Base-by-base conservation (phyloP, 768 basidiomycete species). In the Suillus subaureus region DNA sequence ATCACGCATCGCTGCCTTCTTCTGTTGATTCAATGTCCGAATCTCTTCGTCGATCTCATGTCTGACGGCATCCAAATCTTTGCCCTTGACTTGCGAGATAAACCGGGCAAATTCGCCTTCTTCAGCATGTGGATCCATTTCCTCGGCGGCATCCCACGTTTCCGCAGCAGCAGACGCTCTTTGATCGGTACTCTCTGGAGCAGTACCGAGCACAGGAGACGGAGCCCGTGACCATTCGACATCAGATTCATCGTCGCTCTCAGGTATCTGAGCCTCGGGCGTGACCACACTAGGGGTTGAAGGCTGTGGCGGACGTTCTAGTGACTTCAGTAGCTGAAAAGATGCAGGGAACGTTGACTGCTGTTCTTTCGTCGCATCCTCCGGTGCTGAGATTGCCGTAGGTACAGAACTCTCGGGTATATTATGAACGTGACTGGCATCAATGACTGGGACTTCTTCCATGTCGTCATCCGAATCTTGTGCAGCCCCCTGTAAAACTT, bases 21-120 rank as follows among this genome's bases (percentile, higher is more conserved):
- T 86, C 78, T 96, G 92, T 76, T 88, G 83, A 74, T 96, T 89
- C 51, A 99, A 79, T 13, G 83, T 81, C 68, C 83, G 83, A 66
- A 99, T 94, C 76, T 99, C 97, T 56, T 91, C 90, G 74, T 97
- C 94, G 52, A 99, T 96, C 77, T 99, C 97, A 61, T 84, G 83
- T 64, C 90, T 84, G 49, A 97, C 92, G 49, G 88, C 84, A 42
- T 92, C 89, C 57, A 99, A 76, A 73, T 96, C 88, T 66, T 86
- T 88, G 9, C 93, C 94, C 74, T 94, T 94, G 69, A 99, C 90
- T 70, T 95, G 90, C 1, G 96, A 94, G 65, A 98, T 78, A 72
- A 99, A 97, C 12, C 87, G 85, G n/a, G 91, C 96, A 79, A 96
- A 99, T 73, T 96, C 94, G 52, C 91, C 88, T 69, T 91, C 91